Conservation (phyloP, 441 rosid genomes). For the Euphorbia corollata region DNA sequence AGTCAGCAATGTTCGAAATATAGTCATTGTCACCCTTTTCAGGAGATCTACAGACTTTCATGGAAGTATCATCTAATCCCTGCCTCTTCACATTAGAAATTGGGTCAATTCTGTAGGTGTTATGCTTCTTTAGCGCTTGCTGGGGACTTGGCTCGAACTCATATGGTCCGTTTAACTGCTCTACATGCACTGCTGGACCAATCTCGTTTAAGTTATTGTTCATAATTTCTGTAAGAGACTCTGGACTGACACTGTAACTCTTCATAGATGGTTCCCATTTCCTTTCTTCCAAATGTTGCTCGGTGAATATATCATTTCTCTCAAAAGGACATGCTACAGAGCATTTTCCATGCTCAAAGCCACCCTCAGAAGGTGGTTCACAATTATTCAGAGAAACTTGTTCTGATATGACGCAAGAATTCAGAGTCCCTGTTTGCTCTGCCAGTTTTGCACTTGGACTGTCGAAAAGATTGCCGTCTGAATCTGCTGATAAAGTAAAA, state of each 20-base stretch:
- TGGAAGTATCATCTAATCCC: slow-evolving; percentile 11
- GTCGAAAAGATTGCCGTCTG: slow-evolving; percentile 16
- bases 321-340: slow-evolving; percentile 13
- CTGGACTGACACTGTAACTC: slow-evolving; percentile 15
- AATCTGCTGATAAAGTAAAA: slow-evolving; percentile 18
- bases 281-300: slow-evolving; percentile 18
- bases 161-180: slow-evolving; percentile 19
- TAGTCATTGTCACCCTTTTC: slow-evolving; percentile 18
- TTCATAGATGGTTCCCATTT: slow-evolving; percentile 12
- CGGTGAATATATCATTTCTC: slow-evolving; percentile 14
- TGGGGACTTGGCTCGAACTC: slow-evolving; percentile 18
- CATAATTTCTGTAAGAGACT: slow-evolving; percentile 22
- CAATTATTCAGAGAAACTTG: neutral
- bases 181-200: slow-evolving; percentile 17
- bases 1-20: slow-evolving; percentile 14
- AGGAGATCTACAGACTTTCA: slow-evolving; percentile 16
- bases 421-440: slow-evolving; percentile 13
- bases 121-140: slow-evolving; percentile 21
- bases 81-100: slow-evolving; percentile 13
- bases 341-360: slow-evolving; percentile 14
- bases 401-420: slow-evolving; percentile 11
- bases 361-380: neutral
- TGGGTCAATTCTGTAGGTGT: slow-evolving; percentile 13
- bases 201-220: slow-evolving; percentile 1
- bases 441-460: slow-evolving; percentile 17